Evolutionary conservation across 2,329 filamentous ascomycete genomes (phyloP).

Genomic region (Thermoascus crustaceus): DNA sequence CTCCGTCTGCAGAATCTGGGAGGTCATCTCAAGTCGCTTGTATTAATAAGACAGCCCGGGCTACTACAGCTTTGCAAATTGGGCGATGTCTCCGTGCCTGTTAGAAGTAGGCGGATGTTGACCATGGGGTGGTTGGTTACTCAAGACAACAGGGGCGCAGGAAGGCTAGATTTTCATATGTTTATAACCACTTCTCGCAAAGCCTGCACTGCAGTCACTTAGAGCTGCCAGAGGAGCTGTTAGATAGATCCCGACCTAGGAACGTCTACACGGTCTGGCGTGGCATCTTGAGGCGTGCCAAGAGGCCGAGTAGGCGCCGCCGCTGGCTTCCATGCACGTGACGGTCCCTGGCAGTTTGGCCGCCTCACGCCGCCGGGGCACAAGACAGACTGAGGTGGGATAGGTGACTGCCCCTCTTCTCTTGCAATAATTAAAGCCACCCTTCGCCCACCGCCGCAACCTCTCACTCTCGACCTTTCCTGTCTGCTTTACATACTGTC

Average conservation of each 20-base stretch:
- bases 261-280: conserved; percentile 5
- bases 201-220: neutral
- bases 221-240: neutral
- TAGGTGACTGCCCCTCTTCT: too few relatives aligned
- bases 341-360: too few relatives aligned
- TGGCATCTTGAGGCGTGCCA: conserved; percentile 16
- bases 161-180: neutral
- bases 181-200: neutral
- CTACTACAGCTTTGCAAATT: conserved; percentile 7
- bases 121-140: neutral
- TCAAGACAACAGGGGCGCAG: neutral
- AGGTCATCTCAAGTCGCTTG: conserved; percentile 60
- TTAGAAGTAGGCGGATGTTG: neutral
- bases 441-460: neutral
- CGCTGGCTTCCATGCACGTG: neutral
- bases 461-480: conserved; percentile 4
- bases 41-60: conserved; percentile 24
- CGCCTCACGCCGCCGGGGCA: too few relatives aligned
- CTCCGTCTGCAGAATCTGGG: conserved; percentile 81
- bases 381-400: too few relatives aligned
- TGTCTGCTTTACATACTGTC: conserved; percentile 3
- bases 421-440: too few relatives aligned
- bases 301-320: conserved; percentile 9
- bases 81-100: conserved; percentile 1
- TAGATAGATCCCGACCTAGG: neutral